These are phyloP conservation scores for Phytopythium aichiense DNA, from an alignment of 352 stramenopile genomes.

Conservation along the genomic window DNA sequence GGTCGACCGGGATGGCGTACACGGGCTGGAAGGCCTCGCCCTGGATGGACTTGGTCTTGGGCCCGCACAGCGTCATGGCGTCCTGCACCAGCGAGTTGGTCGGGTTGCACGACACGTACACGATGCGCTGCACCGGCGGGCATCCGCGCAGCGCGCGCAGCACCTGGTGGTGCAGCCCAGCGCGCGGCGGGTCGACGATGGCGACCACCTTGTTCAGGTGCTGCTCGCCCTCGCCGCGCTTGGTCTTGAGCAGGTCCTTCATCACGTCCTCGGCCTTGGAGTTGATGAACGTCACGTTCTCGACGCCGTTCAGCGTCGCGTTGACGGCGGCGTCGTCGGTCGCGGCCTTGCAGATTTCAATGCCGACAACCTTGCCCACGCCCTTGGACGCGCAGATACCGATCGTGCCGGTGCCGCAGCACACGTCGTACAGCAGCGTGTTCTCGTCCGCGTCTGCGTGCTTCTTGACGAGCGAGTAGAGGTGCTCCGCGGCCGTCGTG, in stretches of 20 bases:
- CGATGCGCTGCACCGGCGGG: constrained; percentile 80
- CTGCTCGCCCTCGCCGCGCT: constrained; percentile 44
- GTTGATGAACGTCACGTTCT: constrained; percentile 90
- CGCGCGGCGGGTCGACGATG: constrained; percentile 96
- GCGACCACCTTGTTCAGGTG: constrained; percentile 86
- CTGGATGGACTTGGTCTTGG: constrained; percentile 90
- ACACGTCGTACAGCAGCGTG: constrained; percentile 96
- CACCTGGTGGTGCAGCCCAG: constrained; percentile 92
- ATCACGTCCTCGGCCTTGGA: constrained; percentile 91
- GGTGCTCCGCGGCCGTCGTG: constrained; percentile 90
- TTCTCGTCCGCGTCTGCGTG: constrained; percentile 64
- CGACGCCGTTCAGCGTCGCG: constrained; percentile 76
- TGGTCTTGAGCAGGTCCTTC: constrained; percentile 70
- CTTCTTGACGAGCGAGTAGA: constrained; percentile 96
- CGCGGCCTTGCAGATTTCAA: constrained; percentile 88
- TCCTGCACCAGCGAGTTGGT: constrained; percentile 92
- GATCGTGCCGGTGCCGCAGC: constrained; percentile 98
- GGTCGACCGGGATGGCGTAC: constrained; percentile 94
- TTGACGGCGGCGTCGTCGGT: constrained; percentile 90
- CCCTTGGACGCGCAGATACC: constrained; percentile 91
- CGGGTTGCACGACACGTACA: constrained; percentile 99
- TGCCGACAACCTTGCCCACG: constrained; percentile 74
- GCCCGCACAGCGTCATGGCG: constrained; percentile 88
- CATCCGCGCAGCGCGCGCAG: constrained; percentile 83
- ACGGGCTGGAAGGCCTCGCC: constrained; percentile 91